Conservation (phyloP, 257 asterid genomes). For the Primulina tabacum region DNA sequence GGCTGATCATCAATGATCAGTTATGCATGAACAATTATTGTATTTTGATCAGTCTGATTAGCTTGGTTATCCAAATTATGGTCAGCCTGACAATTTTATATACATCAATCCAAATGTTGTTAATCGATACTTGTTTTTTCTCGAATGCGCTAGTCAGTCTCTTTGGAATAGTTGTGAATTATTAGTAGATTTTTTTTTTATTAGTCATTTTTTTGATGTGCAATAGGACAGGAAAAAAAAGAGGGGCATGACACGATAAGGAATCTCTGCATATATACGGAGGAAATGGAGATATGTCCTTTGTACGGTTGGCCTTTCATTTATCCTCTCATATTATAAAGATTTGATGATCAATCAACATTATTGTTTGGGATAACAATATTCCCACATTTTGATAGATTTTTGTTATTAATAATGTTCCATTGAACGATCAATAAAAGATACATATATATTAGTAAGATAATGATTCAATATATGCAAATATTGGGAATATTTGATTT, state of each 20-base stretch:
- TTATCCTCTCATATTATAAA: neutral
- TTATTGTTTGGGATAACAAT: neutral
- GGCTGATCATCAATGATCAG: no score
- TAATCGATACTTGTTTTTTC: neutral
- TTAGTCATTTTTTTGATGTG: neutral
- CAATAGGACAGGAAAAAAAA: neutral
- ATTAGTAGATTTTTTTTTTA: no score
- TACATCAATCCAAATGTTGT: no score
- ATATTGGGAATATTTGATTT: neutral
- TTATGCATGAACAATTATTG: no score
- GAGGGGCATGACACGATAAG: slow-evolving; percentile 32
- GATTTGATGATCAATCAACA: neutral
- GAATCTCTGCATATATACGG: slow-evolving; percentile 42
- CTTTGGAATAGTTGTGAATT: neutral
- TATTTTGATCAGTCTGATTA: no score
- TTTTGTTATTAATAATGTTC: neutral
- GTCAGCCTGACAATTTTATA: no score
- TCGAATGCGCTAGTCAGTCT: neutral
- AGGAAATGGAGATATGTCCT: slow-evolving; percentile 28
- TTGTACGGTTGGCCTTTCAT: slow-evolving; percentile 32
- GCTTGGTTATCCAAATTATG: no score
- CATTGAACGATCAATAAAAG: neutral
- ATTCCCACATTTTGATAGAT: neutral
- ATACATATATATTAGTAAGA: no score
- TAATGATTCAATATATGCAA: neutral